Evolutionary conservation across 148 eudicot species (phyloP), one percentile per base, ranked within the genome.

Genomic region (Rhododendron ferrugineum): DNA sequence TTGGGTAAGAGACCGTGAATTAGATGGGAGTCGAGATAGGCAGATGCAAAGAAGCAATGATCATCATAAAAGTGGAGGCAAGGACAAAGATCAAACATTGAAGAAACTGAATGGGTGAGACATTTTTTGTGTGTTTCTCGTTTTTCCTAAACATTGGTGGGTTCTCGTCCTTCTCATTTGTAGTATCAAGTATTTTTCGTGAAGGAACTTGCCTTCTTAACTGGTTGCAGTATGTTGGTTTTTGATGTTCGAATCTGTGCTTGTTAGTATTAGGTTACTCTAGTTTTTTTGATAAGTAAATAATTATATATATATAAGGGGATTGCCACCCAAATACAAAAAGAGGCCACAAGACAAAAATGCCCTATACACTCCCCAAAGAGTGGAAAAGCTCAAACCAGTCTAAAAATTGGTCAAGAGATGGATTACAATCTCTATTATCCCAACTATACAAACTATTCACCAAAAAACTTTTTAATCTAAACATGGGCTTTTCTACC

Each of bases 21-120:
- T 87, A 20, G 89, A 89, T 50, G 81, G 76, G 85, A 85, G 88
- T 83, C 85, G 62, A 86, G 93, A 90, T 50, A 86, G 85, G 88
- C 92, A 91, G 86, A 40, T 87, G 84, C 85, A 84, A 78, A 90
- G 90, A 88, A 91, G 79, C 85, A 88, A 72, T 86, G 88, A 80
- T 88, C 87, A 86, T 85, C 91, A 86, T 85, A 88, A 86, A 80
- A 87, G 86, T 88, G 84, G 87, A 84, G 92, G 88, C 37, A 82
- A 89, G 68, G 90, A 88, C 87, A 91, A 58, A 60, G 91, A 93
- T 73, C 90, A 89, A 26, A 88, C 85, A 6, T 46, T 79, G 14
- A 89, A 90, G 60, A 91, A 88, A 80, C 84, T 56, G 82, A 92
- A 90, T 60, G 90, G 95, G 99, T 95, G 89, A 86, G 85, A 87